These are phyloP conservation scores for Kluyveromyces wickerhamii DNA, from an alignment of 805 yeast species.

Conservation along the genomic window DNA sequence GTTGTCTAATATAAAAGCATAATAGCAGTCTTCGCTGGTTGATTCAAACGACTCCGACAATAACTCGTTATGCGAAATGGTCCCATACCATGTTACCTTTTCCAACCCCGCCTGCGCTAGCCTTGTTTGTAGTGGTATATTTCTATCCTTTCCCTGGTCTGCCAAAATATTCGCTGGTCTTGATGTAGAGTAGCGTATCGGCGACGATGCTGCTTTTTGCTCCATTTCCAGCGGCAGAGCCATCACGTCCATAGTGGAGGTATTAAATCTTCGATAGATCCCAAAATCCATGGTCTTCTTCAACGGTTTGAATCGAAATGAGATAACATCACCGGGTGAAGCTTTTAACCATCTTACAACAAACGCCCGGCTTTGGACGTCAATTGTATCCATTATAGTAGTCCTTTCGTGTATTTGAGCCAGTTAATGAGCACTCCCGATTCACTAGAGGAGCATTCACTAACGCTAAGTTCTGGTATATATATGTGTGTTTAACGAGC, in stretches of 20 bases:
- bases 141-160: conserved; percentile 25
- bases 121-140: conserved; percentile 46
- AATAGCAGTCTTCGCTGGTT: conserved; percentile 53
- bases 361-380: conserved; percentile 82
- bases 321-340: conserved; percentile 54
- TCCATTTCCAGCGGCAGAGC: conserved; percentile 11
- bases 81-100: conserved; percentile 47
- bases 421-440: too few species aligned
- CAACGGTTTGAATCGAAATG: conserved; percentile 78
- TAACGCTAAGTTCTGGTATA: too few species aligned
- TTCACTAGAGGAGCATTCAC: too few species aligned
- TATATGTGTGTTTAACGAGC: too few species aligned
- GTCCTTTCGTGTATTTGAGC: too few species aligned
- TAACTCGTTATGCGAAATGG: conserved; percentile 51
- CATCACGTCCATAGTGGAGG: neutral
- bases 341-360: conserved; percentile 87
- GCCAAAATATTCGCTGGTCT: neutral
- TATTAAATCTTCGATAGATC: conserved; percentile 22
- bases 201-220: conserved; percentile 23
- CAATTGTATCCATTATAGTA: conserved; percentile 71
- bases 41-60: conserved; percentile 57
- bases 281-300: conserved; percentile 47
- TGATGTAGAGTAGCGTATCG: conserved; percentile 5
- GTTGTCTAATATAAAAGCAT: conserved; percentile 86
- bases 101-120: conserved; percentile 46